Evolutionary conservation across 129 eudicot species (phyloP), one percentile per base, ranked within the genome.

Genomic region (Centrapalus pauciflorus): DNA sequence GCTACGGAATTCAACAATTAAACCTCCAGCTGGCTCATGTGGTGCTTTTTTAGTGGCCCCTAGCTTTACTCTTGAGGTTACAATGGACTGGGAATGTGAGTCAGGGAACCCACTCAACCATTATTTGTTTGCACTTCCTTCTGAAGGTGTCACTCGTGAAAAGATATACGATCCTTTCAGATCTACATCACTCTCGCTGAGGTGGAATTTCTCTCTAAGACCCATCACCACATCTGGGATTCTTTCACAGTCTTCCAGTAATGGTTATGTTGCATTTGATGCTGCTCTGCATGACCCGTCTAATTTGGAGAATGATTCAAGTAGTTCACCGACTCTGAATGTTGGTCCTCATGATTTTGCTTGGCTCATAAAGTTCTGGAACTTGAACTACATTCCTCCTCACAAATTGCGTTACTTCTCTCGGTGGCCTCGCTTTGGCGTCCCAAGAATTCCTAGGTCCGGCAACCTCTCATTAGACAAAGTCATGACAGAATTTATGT

Each of bases 401-500:
- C 86, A 93, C 51, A 93, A 93, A 63, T 55, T 93, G 76, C 96
- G 99, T 14, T 57, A 71, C 41, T 93, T 93, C 71, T 86, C 99
- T 68, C 81, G 96, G 65, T 93, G 96, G 96, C 99, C 96, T 37
- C 95, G 99, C 30, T 93, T 69, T 80, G 99, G 96, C 46, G 79
- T 88, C 76, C 96, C 95, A 17, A 89, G 99, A 80, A 27, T 86
- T 74, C 79, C 95, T 8, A 93, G 99, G 77, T 93, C 99, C 2
- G 99, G 99, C 57, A 93, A 93, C 76, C 79, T 93, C 70, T 89
- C 99, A 12, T 25, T 93, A 49, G 99, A 93, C 76, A 86, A 76
- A 77, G 99, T 93, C 71, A 85, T 93, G 92, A 93, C 99, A 49
- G 99, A 93, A 54, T 86, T 88, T 70, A 93, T 93, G 99, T 85